Conservation (phyloP, 2,329 filamentous ascomycete species). For the Moelleriella libera region DNA sequence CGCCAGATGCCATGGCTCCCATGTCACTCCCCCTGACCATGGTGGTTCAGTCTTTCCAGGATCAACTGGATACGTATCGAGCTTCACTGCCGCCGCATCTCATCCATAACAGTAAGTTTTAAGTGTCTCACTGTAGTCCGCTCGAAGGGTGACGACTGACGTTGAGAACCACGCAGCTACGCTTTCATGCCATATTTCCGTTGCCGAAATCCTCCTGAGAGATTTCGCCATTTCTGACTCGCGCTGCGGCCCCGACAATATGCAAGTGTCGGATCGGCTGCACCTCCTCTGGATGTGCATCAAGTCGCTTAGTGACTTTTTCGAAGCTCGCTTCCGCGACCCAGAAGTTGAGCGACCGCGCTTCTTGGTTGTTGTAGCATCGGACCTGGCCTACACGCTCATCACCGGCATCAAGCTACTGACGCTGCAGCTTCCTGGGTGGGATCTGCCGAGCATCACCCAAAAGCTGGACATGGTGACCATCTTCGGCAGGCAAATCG, state of each 20-base stretch:
- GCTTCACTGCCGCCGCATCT: constrained; percentile 20
- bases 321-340: constrained; percentile 19
- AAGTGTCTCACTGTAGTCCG: no score
- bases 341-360: constrained; percentile 20
- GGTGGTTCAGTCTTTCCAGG: constrained; percentile 27
- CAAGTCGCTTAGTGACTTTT: constrained; percentile 23
- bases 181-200: constrained; percentile 25
- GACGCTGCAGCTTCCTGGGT: constrained; percentile 28
- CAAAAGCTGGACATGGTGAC: constrained; percentile 14
- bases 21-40: constrained; percentile 24
- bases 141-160: neutral
- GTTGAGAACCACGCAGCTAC: constrained; percentile 13
- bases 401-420: constrained; percentile 32
- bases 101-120: constrained; percentile 17
- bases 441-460: constrained; percentile 24
- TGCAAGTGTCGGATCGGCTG: constrained; percentile 24
- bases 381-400: constrained; percentile 32
- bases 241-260: constrained; percentile 13
- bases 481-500: constrained; percentile 14
- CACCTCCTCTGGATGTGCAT: constrained; percentile 31
- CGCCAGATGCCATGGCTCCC: constrained; percentile 13
- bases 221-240: constrained; percentile 29
- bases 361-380: constrained; percentile 28
- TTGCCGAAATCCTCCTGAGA: constrained; percentile 32
- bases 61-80: constrained; percentile 26